Percentiles rank a stretch among this genome's conserved stretches.
Conservation (phyloP, 176 grass and related monocot species). For the Phyllostachys edulis region DNA sequence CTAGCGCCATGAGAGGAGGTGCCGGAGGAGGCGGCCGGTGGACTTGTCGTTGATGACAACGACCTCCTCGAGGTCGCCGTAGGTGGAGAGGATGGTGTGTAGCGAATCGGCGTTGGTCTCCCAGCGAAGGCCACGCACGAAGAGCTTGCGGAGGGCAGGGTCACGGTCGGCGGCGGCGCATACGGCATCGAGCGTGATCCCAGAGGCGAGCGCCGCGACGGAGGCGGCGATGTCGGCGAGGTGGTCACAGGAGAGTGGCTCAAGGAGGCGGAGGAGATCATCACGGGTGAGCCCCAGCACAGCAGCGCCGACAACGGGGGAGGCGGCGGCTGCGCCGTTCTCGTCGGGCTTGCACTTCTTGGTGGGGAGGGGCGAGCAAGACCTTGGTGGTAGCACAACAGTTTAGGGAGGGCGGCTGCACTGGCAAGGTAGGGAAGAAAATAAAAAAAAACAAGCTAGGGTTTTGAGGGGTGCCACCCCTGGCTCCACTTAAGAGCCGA, state of each 20-base stretch:
- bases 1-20: too few relatives aligned
- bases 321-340: constrained; percentile 40
- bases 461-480: too few relatives aligned
- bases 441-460: too few relatives aligned
- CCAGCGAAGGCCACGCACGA: constrained; percentile 82
- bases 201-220: constrained; percentile 54
- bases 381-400: too few relatives aligned
- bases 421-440: too few relatives aligned
- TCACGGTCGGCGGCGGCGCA: constrained; percentile 72
- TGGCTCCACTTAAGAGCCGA: too few relatives aligned
- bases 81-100: constrained; percentile 68
- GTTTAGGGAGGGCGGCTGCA: too few relatives aligned
- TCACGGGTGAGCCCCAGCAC: constrained; percentile 58
- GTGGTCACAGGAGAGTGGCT: constrained; percentile 84
- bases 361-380: constrained; percentile 6
- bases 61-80: constrained; percentile 82
- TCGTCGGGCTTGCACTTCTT: constrained; percentile 89
- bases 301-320: constrained; percentile 36
- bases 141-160: constrained; percentile 80
- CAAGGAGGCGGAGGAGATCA: constrained; percentile 67
- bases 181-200: constrained; percentile 58
- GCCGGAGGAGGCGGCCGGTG: constrained; percentile 72
- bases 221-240: constrained; percentile 73
- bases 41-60: constrained; percentile 81
- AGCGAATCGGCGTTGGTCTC: constrained; percentile 82